Evolutionary conservation across 805 yeast species (phyloP), one percentile per base, ranked within the genome.

Genomic region (Hanseniaspora mollemarum): DNA sequence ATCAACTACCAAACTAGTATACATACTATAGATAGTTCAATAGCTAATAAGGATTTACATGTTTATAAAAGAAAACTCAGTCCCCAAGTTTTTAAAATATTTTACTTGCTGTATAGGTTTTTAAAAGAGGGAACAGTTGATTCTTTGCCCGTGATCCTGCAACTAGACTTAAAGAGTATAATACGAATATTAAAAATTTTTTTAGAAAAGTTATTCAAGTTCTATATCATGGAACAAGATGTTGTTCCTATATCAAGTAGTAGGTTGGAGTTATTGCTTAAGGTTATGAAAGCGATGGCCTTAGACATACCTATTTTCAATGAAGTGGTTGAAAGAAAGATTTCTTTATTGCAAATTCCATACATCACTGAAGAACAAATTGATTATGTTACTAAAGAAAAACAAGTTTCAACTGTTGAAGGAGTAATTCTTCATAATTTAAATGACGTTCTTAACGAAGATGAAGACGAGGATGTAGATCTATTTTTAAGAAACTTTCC

Each of bases 401-500:
- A 64, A 3, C 67, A 64, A 1, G 73, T 68, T 4, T 38, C 52
- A 12, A 55, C 51, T 4, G 60, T 67, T 56, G 42, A 71, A 64
- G 16, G 55, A 16, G 53, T 54, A 4, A 63, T 55, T 6, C 16
- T 22, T 15, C n/a, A 49, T 16, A 25, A 29, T 29, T 15, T 42
- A 16, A 38, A 24, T 18, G 12, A n/a, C 0, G 60, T 83, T 3
- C 72, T 74, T 6, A 72, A 86, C 57, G 96, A 88, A 59, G 95
- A 87, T 56, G 94, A 80, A 40, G 78, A 81, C 45, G 84, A 76
- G 48, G 84, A 81, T 55, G 61, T 81, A 37, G 62, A 65, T 2
- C 90, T 82, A 2, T 72, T 71, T 10, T 69, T 86, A 4, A 74
- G 77, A n/a, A 63, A 59, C 39, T 85, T 70, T 60, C 88, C 94